Evolutionary conservation across 78 protist genomes (phyloP), one percentile per base, ranked within the genome.

Genomic region (Parvularia atlantis): DNA sequence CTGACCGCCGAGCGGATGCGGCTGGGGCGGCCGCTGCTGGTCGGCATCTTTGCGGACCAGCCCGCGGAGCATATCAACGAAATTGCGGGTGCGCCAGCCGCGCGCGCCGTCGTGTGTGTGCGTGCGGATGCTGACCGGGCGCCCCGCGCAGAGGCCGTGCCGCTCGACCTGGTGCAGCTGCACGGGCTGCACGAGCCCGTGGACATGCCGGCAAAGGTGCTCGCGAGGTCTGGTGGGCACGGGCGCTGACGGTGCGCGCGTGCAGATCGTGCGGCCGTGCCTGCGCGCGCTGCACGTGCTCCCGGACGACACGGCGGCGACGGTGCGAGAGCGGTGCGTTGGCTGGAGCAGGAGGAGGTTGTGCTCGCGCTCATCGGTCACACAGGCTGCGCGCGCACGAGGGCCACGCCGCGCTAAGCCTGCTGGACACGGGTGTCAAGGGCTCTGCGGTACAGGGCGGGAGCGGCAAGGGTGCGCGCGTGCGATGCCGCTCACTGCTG

Each of bases 11-110:
- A 2, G 64, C 14, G 5, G 52, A 1, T 30, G 46, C 20, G 2
- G 31, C 40, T 0, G 26, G 35, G 48, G 0, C 48, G 78, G 10
- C 80, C 86, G 31, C 65, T 75, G 20, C 14, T 66, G 5, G 86
- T 74, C 53, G 86, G 81, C 7, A 81, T 81, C 16, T 81, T 81
- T 16, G 70, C 56, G 30, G 28, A 81, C 46, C 44, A 66, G 46
- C 1, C 57, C 0, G 48, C n/a, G 3, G 78, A 60, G 19, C 28
- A 41, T 7, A 43, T 73, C 13, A 58, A 53, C 14, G n/a, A 1
- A 61, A 39, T 41, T 22, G 61, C 24, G 24, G 41, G 30, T 11
- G 62, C 13, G 41, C n/a, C n/a, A n/a, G n/a, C n/a, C n/a, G n/a
- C n/a, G n/a, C n/a, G n/a, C n/a, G n/a, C n/a, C n/a, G n/a, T n/a